These are phyloP conservation scores for Limnanthes douglasii DNA, from an alignment of 345 rosid genomes.

Conservation along the genomic window DNA sequence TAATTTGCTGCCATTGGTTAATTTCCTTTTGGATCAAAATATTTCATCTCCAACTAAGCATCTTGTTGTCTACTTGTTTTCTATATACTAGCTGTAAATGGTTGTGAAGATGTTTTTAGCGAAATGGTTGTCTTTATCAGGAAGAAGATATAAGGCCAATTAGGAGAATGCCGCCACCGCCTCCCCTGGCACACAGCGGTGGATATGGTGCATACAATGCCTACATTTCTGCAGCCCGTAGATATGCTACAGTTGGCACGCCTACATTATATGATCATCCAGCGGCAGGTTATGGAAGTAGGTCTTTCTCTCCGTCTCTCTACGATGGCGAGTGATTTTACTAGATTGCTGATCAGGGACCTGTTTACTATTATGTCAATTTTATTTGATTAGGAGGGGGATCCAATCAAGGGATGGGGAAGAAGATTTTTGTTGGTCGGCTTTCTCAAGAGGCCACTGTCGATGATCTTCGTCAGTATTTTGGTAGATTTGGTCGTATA, in stretches of 20 bases:
- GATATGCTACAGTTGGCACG: constrained; percentile 91
- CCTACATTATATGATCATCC: constrained; percentile 93
- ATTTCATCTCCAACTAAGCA: too few species aligned
- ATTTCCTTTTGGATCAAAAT: too few species aligned
- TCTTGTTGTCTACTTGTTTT: too few species aligned
- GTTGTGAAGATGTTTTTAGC: too few species aligned
- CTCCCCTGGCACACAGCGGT: constrained; percentile 21
- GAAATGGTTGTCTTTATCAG: constrained; percentile 14
- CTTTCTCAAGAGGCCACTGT: constrained; percentile 90
- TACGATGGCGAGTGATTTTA: neutral
- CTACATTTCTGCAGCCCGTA: constrained; percentile 91
- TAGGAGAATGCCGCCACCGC: constrained; percentile 31
- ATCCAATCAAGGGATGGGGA: constrained; percentile 61
- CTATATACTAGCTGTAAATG: too few species aligned
- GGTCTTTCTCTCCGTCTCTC: constrained; percentile 18
- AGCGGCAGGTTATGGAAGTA: constrained; percentile 69
- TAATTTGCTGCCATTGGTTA: too few species aligned
- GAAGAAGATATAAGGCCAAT: constrained; percentile 79
- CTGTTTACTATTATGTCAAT: neutral
- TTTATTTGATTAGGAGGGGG: constrained; percentile 40
- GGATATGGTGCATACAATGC: constrained; percentile 99
- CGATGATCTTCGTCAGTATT: constrained; percentile 78
- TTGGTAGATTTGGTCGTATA: constrained; percentile 89
- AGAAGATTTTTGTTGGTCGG: constrained; percentile 92
- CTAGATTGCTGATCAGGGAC: neutral